Evolutionary conservation across 768 basidiomycete genomes (phyloP), one percentile per base, ranked within the genome.

Genomic region (Pleurotus sapidus): DNA sequence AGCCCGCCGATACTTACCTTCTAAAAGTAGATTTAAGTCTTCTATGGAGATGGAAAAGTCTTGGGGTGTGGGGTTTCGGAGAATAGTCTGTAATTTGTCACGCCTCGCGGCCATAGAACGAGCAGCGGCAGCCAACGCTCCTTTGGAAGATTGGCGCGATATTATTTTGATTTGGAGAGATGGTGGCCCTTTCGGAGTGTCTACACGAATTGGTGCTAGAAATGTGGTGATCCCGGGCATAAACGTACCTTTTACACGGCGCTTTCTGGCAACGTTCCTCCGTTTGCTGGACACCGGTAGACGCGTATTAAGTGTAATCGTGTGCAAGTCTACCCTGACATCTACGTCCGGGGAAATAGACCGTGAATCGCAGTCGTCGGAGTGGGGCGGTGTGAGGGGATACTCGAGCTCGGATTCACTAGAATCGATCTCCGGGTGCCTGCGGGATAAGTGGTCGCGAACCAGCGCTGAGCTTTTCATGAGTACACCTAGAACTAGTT

Each of bases 311-410:
- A 70, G 43, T n/a, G 65, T 70, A 27, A 67, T 62, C 23, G 65
- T 64, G 17, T 68, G 61, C 4, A 60, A 53, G 11, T 63, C 61
- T 30, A 43, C 48, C 17, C 56, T 30, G 34, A 57, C 7, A 25
- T 57, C 57, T 27, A 65, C 59, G 53, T 72, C 77, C 8, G 87
- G 87, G 2, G 87, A 86, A 23, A 84, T 71, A 25, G 85, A 77
- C 57, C 84, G 76, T 9, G 89, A 89, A 23, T 80, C 82, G 23
- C 87, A 84, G 63, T 78, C 79, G 67, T 90, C 89, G 6, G 90
- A 92, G 15, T 80, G 73, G 3, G 90, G 91, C n/a, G 90, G 91
- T 0, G 90, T 92, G 45, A 83, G 74, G 40, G 90, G 91, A 67
- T 85, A 91, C 64, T 84, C 81, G 3, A 81, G 68, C 56, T 89